A percentile compares a stretch with the other conserved stretches of the same genome.
Evolutionary conservation across 768 basidiomycete genomes (phyloP).

Genomic region (Boletus patriciae): DNA sequence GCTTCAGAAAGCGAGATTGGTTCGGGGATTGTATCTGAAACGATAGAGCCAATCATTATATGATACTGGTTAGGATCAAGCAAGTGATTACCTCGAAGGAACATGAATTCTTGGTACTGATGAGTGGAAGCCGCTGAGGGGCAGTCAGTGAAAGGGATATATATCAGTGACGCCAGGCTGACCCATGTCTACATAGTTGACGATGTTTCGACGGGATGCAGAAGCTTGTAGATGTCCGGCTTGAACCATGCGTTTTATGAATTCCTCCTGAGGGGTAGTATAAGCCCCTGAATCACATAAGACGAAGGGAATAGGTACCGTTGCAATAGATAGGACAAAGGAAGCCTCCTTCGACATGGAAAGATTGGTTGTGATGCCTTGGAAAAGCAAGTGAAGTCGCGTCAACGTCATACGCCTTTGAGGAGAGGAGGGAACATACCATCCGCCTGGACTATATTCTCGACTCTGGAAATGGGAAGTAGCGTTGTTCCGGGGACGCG

Average conservation of each 20-base stretch:
- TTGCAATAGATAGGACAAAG: conserved; percentile 73
- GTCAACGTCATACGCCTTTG: conserved; percentile 13
- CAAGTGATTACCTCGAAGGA: conserved; percentile 56
- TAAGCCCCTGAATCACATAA: conserved; percentile 11
- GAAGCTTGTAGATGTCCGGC: conserved; percentile 67
- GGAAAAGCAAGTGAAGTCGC: conserved; percentile 12
- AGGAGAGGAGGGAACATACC: conserved; percentile 43
- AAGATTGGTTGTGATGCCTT: conserved; percentile 60
- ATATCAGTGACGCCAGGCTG: conserved; percentile 23
- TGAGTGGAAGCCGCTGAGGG: conserved; percentile 54
- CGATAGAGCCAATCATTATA: conserved; percentile 4
- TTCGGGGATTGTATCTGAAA: conserved; percentile 63
- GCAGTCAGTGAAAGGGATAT: conserved; percentile 4
- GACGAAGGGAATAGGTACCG: conserved; percentile 45
- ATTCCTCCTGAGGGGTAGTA: conserved; percentile 65
- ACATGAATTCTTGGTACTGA: conserved; percentile 68
- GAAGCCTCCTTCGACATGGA: conserved; percentile 74
- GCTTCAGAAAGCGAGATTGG: conserved; percentile 62
- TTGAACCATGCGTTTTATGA: conserved; percentile 72
- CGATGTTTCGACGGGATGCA: conserved; percentile 53
- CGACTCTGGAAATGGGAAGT: conserved; percentile 64
- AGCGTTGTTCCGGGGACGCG: conserved; percentile 66
- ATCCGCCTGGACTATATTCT: conserved; percentile 78
- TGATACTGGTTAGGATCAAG: neutral
- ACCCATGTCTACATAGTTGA: conserved; percentile 81